Evolutionary conservation across 495 filamentous ascomycete species (phyloP), one percentile per base, ranked within the genome.

Genomic region (Penicillium crystallinum): DNA sequence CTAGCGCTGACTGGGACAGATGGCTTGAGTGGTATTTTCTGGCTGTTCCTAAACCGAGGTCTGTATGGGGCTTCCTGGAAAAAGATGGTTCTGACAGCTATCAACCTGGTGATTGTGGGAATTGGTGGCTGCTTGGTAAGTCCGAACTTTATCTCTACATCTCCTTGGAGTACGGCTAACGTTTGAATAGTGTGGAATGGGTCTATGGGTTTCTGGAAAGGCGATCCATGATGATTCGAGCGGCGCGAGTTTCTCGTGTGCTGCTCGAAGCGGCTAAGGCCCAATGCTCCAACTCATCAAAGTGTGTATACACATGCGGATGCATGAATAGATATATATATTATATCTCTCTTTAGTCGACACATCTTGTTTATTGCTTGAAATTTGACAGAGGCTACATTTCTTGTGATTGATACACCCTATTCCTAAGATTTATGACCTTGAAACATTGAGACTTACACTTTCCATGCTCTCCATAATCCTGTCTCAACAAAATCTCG

Each of bases 1-100:
- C 50, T 58, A 58, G 1, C 6, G 23, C 41, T 53, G 14, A 54
- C 31, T 27, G 17, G 6, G 0, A n/a, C 30, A 64, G 59, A 67
- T 22, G 71, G 73, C 1, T 44, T 70, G 8, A 64, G 62, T 21
- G 66, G 67, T 8, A 53, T 73, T 0, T 71, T 72, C 45, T 71
- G 73, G 72, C 43, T 74, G 2, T 67, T 58, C 41, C 19, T 75
- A 53, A 75, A 75, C 15, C 46, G 63, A 48, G 69, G 66, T 4
- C 51, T 41, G 14, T 68, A 70, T 23, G 30, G 39, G 6, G 45
- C 47, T 8, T 62, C 50, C 0, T 44, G 31, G 23, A 27, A 49
- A 41, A 72, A 72, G 52, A 61, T 68, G 6, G 35, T 52, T 3
- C 45, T 75, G 14, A 68, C 68, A 8, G 44, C 52, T n/a, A n/a